Evolutionary conservation across 306 rosid species (phyloP), one percentile per base, ranked within the genome.

Genomic region (Malus fusca): DNA sequence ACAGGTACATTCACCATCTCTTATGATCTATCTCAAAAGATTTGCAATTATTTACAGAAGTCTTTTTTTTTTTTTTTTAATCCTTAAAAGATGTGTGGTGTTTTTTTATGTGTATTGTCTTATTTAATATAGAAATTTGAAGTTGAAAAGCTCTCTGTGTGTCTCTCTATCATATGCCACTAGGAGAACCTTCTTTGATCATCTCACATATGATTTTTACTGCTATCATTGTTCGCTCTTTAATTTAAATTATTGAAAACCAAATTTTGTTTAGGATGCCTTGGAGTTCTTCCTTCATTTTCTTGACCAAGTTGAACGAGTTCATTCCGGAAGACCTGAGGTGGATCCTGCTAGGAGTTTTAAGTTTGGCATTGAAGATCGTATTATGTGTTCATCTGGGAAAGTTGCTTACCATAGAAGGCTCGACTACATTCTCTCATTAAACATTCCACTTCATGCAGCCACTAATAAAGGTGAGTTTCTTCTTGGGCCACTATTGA

Each of bases 261-360:
- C 51, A 68, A 76, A 55, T 62, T 80, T 40, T 78, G 60, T 77
- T 68, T 77, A 95, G 99, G 99, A 95, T 87, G 98, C 99, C 68
- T 86, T 95, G 93, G 99, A 95, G 78, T 95, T 95, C 83, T 92
- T 95, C 90, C 87, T 95, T 33, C 99, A 95, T 84, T 90, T 92
- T 85, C 85, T 95, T 71, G 99, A 92, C 76, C 97, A 95, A 88
- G 97, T 92, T 55, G 99, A 95, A 83, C 86, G 92, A 43, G 84
- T 83, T 81, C 85, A 89, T 88, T 15, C 78, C 73, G 97, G 86
- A 77, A 88, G 84, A 75, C 67, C 83, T 83, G 96, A 86, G 77
- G 80, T 72, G 77, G 93, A 90, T 88, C 97, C 99, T 82, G 85
- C 90, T 37, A 89, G 85, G 88, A 83, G 96, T 81, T 95, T 95